Evolutionary conservation across 176 grass and related monocot genomes (phyloP).

Genomic region (Bothriochloa decipiens): DNA sequence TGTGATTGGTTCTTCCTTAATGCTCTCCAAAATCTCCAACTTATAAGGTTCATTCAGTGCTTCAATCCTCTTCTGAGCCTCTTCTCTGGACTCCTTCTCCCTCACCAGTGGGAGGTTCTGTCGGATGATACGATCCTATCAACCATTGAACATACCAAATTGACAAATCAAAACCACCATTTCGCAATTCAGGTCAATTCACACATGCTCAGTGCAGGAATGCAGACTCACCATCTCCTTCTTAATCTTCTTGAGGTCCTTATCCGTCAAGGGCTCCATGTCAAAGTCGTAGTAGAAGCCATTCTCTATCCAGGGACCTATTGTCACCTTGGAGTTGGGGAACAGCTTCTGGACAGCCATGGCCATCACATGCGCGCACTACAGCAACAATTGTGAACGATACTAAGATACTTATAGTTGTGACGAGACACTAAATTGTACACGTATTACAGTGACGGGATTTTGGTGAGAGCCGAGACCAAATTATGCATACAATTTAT

Average conservation of each 20-base stretch:
- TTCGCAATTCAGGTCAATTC: neutral
- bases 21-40: slow-evolving; percentile 86
- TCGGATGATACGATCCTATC: slow-evolving; percentile 82
- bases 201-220: neutral
- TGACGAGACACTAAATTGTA: neutral
- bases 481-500: neutral
- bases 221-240: slow-evolving; percentile 87
- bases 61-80: slow-evolving; percentile 86
- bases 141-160: slow-evolving; percentile 40
- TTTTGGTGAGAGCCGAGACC: neutral
- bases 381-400: slow-evolving; percentile 2
- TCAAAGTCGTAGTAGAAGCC: slow-evolving; percentile 99
- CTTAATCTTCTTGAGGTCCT: slow-evolving; percentile 96
- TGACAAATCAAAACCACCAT: slow-evolving; percentile 52
- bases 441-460: neutral
- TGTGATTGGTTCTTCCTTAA: slow-evolving; percentile 93
- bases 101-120: slow-evolving; percentile 80
- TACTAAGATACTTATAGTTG: neutral
- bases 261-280: slow-evolving; percentile 87
- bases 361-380: slow-evolving; percentile 99
- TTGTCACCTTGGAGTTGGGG: slow-evolving; percentile 87
- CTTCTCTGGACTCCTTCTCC: slow-evolving; percentile 86
- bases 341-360: slow-evolving; percentile 99
- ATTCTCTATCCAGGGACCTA: slow-evolving; percentile 98
- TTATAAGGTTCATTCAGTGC: slow-evolving; percentile 89